phyloP scores from a whole-genome alignment of 78 protist genomes.

The Dictyostelium firmibasis region DNA sequence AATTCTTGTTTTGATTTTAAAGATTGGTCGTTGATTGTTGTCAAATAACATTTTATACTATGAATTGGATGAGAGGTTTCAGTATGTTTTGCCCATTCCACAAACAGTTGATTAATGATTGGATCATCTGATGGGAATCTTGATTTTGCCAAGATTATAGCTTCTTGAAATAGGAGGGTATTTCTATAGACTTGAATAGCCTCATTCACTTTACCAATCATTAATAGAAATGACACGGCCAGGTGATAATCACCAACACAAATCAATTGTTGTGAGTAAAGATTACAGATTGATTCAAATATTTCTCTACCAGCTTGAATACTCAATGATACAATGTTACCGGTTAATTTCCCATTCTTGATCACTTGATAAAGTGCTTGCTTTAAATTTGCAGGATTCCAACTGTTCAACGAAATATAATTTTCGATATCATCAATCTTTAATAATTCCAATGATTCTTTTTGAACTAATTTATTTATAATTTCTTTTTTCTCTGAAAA shows the following conservation, averaged over 20 bases:
- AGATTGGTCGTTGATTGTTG: background rate
- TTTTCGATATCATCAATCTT: slow-evolving; percentile 28
- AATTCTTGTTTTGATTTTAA: background rate
- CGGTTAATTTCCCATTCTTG: slow-evolving; percentile 38
- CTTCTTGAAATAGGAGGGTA: slow-evolving; percentile 6
- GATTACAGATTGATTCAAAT: background rate
- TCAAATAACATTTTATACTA: slow-evolving; percentile 35
- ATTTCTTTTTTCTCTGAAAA: background rate
- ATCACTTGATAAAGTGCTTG: slow-evolving; percentile 3
- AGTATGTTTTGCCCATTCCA: slow-evolving; percentile 52
- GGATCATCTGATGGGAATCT: slow-evolving; percentile 24
- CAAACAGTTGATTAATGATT: background rate
- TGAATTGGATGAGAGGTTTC: slow-evolving; percentile 13
- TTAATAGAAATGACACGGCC: slow-evolving; percentile 39
- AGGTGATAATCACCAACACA: slow-evolving; percentile 61
- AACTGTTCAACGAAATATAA: slow-evolving; percentile 18
- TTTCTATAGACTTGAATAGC: slow-evolving; percentile 49
- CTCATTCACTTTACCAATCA: slow-evolving; percentile 21
- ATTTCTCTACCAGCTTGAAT: slow-evolving; percentile 57
- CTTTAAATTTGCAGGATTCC: slow-evolving; percentile 26
- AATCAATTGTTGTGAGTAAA: slow-evolving; percentile 34
- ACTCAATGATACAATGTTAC: slow-evolving; percentile 33
- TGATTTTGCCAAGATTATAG: slow-evolving; percentile 38
- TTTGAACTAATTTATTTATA: background rate
- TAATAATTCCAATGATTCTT: slow-evolving; percentile 23